Base-by-base conservation (phyloP, 2,329 filamentous ascomycete species). In the Phoma herbarum region DNA sequence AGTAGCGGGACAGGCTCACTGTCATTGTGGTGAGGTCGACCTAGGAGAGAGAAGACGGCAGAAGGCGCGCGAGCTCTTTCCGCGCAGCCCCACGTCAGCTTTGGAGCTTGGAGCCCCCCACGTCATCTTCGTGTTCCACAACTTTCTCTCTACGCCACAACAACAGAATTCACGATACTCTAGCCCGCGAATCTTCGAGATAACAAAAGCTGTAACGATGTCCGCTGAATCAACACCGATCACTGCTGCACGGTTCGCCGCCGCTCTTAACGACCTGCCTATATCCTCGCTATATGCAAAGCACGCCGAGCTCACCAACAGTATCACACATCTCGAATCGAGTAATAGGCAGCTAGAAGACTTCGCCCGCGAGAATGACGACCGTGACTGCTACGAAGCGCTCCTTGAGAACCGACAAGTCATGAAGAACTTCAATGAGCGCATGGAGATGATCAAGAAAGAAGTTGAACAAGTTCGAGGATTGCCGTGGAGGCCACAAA, bases 251-350 rank as follows among this genome's bases (percentile, higher is more conserved):
- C 85, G 84, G 72, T 92, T 91, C 80, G 86, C 88, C 71, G 80
- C 82, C 61, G 90, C 90, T 23, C 83, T 93, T 65, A 81, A 83
- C 64, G 85, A 88, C 60, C 86, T 93, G 55, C 85, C 89, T 39
- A 75, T 88, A 64, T 83, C 85, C 62, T 84, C 84, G 57, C 87
- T 93, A 7, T 88, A 90, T 77, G 83, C 90, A 77, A 93, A 93
- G 78, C 85, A 89, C 59, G 85, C 90, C 72, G 91, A 93, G 76
- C 83, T 93, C 61, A 86, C 86, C 74, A 93, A 92, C 83, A 86
- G 83, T 67, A 88, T 93, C 72, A 83, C 85, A 23, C 90, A 93
- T 76, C 86, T 93, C 25, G 85, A 88, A 69, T 87, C 88, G 75
- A 90, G 88, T 63, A 93, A 93, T 79, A 84, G 85, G 63, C 86